Base-by-base conservation (phyloP, 2,329 filamentous ascomycete genomes). In the Aspergillus brunneoviolaceus region DNA sequence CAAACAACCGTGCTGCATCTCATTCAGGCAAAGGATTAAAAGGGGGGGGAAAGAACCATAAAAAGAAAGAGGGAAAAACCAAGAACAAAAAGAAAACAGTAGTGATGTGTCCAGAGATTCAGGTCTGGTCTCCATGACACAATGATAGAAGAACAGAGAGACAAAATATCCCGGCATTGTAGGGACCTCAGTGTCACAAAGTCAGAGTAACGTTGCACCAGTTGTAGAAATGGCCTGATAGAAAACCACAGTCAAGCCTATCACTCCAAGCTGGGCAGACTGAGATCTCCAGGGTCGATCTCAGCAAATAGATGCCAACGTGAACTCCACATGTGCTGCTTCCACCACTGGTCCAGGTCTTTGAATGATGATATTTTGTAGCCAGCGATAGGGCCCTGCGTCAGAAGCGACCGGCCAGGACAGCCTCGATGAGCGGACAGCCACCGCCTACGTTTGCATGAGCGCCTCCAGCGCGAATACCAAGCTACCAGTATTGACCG, bases 201-300 rank as follows among this genome's bases (percentile, higher is more conserved):
- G 10, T 12, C 11, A 9, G 39, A 66, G 74, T 74, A 76, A 76
- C 74, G 74, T 75, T 70, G 69, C 70, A 76, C 71, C 57, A 63
- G 57, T 52, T 65, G 33, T 35, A 52, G 61, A 65, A 63, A 69
- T 69, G 67, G 66, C 68, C 66, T 69, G 67, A 69, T 73, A 65
- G 63, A 59, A 39, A 45, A 60, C 66, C 65, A 69, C 64, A 63
- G 64, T 59, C 59, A 70, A 63, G 64, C 47, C 59, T 60, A 67
- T 57, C 61, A 64, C 55, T 59, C 65, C 55, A 58, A 58, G 51
- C 61, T 62, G 60, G 58, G 62, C 64, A 67, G 51, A 62, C 60
- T 60, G 58, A 65, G 64, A 61, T 67, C 51, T 53, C 63, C 57
- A 60, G 57, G 50, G 27, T 55, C 51, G 60, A 63, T 69, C 65